Percentiles rank a stretch among this genome's conserved stretches.
These are phyloP conservation scores for Huntiella decipiens DNA, from an alignment of 2,329 filamentous ascomycete species.

Conservation along the genomic window DNA sequence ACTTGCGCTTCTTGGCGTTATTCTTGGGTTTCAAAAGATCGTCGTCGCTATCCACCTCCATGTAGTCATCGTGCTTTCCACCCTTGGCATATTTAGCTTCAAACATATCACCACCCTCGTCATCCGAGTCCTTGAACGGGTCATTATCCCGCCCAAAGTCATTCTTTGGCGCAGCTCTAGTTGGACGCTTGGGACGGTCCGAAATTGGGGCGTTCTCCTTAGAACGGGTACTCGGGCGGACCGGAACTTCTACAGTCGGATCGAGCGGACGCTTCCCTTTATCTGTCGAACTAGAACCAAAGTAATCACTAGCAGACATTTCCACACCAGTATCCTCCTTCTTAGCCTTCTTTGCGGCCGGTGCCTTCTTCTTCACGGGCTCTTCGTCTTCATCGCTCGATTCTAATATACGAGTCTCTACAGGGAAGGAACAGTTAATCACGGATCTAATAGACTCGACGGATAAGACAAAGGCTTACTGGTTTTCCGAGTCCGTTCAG, in stretches of 20 bases:
- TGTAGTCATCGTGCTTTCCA: conserved; percentile 50
- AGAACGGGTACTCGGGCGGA: conserved; percentile 36
- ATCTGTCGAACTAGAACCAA: conserved; percentile 18
- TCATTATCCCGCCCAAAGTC: conserved; percentile 28
- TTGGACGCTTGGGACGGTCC: conserved; percentile 8
- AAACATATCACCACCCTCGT: conserved; percentile 53
- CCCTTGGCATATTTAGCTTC: conserved; percentile 49
- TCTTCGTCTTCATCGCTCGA: conserved; percentile 47
- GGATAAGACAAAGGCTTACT: conserved; percentile 20
- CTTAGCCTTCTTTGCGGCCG: conserved; percentile 34
- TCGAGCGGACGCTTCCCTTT: conserved; percentile 23
- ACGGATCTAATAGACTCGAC: background rate
- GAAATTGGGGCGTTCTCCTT: conserved; percentile 17
- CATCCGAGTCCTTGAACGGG: conserved; percentile 47
- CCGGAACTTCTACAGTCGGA: conserved; percentile 21
- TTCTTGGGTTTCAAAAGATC: conserved; percentile 25
- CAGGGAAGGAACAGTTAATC: conserved; percentile 13
- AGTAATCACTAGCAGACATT: conserved; percentile 39
- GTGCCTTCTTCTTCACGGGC: conserved; percentile 31
- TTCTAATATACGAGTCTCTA: conserved; percentile 51
- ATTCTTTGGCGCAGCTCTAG: background rate
- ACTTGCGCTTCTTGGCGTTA: conserved; percentile 36
- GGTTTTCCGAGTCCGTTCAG: conserved; percentile 18
- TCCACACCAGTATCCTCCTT: conserved; percentile 23
- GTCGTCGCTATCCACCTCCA: conserved; percentile 47